A percentile compares a stretch with the other conserved stretches of the same genome.
These are phyloP conservation scores for Hygrophila difformis DNA, from an alignment of 257 asterid species.

Conservation along the genomic window DNA sequence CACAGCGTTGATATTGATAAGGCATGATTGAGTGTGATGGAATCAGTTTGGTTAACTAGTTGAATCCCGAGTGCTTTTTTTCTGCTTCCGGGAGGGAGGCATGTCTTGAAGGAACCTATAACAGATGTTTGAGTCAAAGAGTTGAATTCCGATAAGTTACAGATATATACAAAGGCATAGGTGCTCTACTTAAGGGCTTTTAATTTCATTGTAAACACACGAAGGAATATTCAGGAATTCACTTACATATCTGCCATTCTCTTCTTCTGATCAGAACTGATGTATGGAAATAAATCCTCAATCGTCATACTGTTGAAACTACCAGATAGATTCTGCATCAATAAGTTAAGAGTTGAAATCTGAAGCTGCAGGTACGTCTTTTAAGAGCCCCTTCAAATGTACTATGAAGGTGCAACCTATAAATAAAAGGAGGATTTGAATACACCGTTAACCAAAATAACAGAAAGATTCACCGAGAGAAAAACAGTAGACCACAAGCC, in stretches of 20 bases:
- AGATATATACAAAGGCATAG: no score
- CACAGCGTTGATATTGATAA: no score
- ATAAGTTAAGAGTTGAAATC: conserved; percentile 23
- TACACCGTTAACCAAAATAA: background rate
- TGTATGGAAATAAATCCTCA: conserved; percentile 36
- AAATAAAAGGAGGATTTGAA: conserved; percentile 5
- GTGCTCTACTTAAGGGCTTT: no score
- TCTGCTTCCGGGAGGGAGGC: background rate
- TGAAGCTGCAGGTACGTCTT: conserved; percentile 24
- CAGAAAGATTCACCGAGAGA: background rate
- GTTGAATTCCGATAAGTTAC: background rate
- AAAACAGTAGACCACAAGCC: no score
- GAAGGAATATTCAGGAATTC: background rate
- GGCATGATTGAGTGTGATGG: no score
- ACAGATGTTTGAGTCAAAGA: background rate
- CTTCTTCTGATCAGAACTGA: conserved; percentile 35
- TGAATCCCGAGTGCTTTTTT: background rate
- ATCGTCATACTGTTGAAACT: conserved; percentile 30
- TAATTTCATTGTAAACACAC: no score
- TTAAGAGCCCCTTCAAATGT: conserved; percentile 34
- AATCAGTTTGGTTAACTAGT: no score
- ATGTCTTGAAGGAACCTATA: background rate
- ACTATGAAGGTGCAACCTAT: conserved; percentile 41
- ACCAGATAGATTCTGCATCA: conserved; percentile 23
- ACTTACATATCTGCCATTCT: conserved; percentile 46